Evolutionary conservation across 1,139 yeast genomes (phyloP).

Genomic region (Eremothecium gossypii): DNA sequence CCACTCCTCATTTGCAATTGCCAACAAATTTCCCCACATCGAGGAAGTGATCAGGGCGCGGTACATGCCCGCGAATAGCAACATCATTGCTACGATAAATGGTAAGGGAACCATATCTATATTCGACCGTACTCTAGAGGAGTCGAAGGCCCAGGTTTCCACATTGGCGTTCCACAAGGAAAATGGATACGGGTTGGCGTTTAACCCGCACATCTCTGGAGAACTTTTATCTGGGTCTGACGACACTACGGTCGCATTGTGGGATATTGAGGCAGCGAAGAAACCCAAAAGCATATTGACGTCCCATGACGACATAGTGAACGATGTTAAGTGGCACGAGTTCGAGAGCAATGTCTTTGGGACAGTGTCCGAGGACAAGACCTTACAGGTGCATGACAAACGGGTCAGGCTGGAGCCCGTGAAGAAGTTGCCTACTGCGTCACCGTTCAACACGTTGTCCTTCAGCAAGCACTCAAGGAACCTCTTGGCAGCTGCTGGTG

Average conservation of each 20-base stretch:
- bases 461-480: constrained; percentile 55
- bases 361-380: constrained; percentile 63
- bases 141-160: constrained; percentile 19
- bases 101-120: constrained; percentile 65
- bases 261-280: constrained; percentile 36
- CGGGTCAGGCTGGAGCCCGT: constrained; percentile 33
- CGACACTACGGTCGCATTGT: constrained; percentile 50
- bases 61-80: constrained; percentile 64
- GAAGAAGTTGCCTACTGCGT: constrained; percentile 30
- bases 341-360: constrained; percentile 46
- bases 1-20: constrained; percentile 49
- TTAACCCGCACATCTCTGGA: constrained; percentile 45
- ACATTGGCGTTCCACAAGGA: constrained; percentile 45
- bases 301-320: constrained; percentile 50
- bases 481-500: constrained; percentile 58
- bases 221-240: constrained; percentile 53
- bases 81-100: constrained; percentile 64
- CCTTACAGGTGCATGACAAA: constrained; percentile 58
- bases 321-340: constrained; percentile 65
- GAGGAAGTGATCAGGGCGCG: constrained; percentile 77
- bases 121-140: constrained; percentile 41
- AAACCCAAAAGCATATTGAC: constrained; percentile 27
- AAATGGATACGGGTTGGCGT: constrained; percentile 66
- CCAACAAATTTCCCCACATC: constrained; percentile 46
- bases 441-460: constrained; percentile 49